phyloP scores from a whole-genome alignment of 495 filamentous ascomycete genomes.

The Xylaria grammica region DNA sequence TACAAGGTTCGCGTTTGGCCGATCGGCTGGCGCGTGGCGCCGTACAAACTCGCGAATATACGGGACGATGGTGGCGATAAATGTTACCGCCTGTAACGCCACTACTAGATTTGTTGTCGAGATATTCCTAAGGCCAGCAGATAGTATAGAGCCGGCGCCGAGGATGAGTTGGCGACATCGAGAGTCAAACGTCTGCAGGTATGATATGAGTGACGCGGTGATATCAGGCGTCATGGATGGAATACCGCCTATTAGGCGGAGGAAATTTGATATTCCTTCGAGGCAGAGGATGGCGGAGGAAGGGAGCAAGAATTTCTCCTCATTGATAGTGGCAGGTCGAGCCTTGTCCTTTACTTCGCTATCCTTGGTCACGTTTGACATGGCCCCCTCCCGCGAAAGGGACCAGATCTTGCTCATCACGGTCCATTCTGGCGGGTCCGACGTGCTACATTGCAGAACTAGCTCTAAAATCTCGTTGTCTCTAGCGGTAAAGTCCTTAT shows the following conservation, averaged over 20 bases:
- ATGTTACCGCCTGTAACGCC: constrained; percentile 76
- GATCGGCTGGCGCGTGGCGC: constrained; percentile 60
- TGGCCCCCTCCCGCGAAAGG: constrained; percentile 33
- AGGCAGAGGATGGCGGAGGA: constrained; percentile 70
- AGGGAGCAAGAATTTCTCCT: constrained; percentile 75
- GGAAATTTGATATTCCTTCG: constrained; percentile 68
- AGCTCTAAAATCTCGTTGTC: constrained; percentile 50
- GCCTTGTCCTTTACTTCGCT: constrained; percentile 58
- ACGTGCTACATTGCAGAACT: constrained; percentile 65
- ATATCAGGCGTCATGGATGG: constrained; percentile 77
- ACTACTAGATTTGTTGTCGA: constrained; percentile 84
- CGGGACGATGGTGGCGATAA: constrained; percentile 73
- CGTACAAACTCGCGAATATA: constrained; percentile 80
- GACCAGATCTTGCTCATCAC: constrained; percentile 64
- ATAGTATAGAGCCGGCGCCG: constrained; percentile 77
- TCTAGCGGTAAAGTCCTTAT: constrained; percentile 70
- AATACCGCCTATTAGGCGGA: constrained; percentile 71
- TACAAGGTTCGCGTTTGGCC: constrained; percentile 49
- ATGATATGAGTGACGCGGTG: constrained; percentile 53
- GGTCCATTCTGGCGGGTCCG: constrained; percentile 69
- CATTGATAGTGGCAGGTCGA: constrained; percentile 70
- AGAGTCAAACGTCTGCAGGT: constrained; percentile 78
- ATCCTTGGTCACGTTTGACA: constrained; percentile 36
- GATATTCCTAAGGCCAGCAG: constrained; percentile 81
- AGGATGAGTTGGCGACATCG: constrained; percentile 80